A percentile compares a stretch with the other conserved stretches of the same genome.
These are phyloP conservation scores for Colletotrichum melonis DNA, from an alignment of 2,329 filamentous ascomycete species.

Conservation along the genomic window DNA sequence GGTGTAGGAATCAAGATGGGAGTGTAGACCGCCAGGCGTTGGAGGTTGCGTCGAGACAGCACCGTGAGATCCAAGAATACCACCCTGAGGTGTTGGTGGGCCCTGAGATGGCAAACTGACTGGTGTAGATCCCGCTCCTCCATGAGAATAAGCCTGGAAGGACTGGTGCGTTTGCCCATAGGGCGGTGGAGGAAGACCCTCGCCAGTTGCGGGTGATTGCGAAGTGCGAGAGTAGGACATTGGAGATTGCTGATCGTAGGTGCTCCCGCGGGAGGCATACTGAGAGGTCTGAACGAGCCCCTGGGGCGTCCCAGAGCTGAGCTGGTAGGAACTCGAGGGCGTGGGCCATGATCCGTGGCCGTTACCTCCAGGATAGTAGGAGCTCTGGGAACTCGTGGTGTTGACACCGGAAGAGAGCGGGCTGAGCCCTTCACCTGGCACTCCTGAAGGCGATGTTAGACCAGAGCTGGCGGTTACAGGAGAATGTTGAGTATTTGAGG, in stretches of 20 bases:
- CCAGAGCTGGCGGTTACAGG: conserved; percentile 54
- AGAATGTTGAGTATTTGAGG: conserved; percentile 51
- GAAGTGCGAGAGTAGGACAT: conserved; percentile 52
- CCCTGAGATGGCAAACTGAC: conserved; percentile 47
- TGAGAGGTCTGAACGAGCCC: conserved; percentile 10
- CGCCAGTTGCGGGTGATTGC: conserved; percentile 63
- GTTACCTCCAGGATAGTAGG: conserved; percentile 60
- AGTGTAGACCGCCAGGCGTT: conserved; percentile 62
- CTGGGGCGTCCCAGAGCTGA: conserved; percentile 62
- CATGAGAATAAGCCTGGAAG: conserved; percentile 67
- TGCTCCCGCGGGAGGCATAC: conserved; percentile 21
- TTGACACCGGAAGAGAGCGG: conserved; percentile 71
- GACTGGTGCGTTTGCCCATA: conserved; percentile 75
- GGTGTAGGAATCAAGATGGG: conserved; percentile 67
- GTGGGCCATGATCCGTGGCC: conserved; percentile 71
- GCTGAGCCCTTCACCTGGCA: conserved; percentile 69
- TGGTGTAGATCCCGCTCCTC: conserved; percentile 56
- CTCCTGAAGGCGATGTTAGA: conserved; percentile 67
- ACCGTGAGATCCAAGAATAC: conserved; percentile 62
- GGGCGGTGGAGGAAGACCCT: conserved; percentile 73
- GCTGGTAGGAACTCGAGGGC: conserved; percentile 63
- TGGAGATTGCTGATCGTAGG: conserved; percentile 63
- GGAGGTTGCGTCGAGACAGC: conserved; percentile 54
- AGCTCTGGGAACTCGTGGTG: conserved; percentile 63
- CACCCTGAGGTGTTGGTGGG: conserved; percentile 40